Base-by-base conservation (phyloP, 352 stramenopile genomes). In the Saprolegnia parasitica region DNA sequence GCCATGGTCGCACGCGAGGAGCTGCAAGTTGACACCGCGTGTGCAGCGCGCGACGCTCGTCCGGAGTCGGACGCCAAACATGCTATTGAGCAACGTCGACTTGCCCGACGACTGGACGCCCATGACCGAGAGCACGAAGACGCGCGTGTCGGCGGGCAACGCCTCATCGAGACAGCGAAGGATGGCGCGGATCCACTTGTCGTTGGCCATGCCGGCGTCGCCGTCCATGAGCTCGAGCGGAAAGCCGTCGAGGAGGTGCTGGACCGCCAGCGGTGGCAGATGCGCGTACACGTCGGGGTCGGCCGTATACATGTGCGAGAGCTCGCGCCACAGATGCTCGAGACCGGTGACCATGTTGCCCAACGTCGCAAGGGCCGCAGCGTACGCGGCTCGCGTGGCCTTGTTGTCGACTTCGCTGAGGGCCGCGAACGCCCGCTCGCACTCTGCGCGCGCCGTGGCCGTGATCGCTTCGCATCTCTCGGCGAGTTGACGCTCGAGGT, bases 101-200 rank as follows among this genome's bases (percentile, higher is more conserved):
- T 55, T 55, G n/a, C 47, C 47, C 24, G 47, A 55, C n/a, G 47
- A 55, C 24, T 55, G 47, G n/a, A 55, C 47, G 5, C 47, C 47
- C 47, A 55, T 29, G 24, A 55, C 24, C 24, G 47, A 55, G n/a
- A 55, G 24, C 24, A 55, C 47, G 5, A 55, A 55, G 24, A 55
- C 24, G 24, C 47, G 47, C 2, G 47, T 29, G 24, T 55, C 5
- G 29, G 29, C 29, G 2, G 47, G 47, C 24, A 55, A 55, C 5
- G 24, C 24, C 5, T 55, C 47, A 5, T 29, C 47, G 24, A 55
- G 47, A 29, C 24, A 29, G 47, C 24, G n/a, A 23, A 55, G 24
- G 5, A 55, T 29, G 5, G 47, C 47, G n/a, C 24, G n/a, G 47
- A 55, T 55, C 47, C 47, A 55, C 24, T 29, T 29, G 24, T 29